Evolutionary conservation across 139 green algal genomes (phyloP).

Genomic region (Chlamydomonas urium): DNA sequence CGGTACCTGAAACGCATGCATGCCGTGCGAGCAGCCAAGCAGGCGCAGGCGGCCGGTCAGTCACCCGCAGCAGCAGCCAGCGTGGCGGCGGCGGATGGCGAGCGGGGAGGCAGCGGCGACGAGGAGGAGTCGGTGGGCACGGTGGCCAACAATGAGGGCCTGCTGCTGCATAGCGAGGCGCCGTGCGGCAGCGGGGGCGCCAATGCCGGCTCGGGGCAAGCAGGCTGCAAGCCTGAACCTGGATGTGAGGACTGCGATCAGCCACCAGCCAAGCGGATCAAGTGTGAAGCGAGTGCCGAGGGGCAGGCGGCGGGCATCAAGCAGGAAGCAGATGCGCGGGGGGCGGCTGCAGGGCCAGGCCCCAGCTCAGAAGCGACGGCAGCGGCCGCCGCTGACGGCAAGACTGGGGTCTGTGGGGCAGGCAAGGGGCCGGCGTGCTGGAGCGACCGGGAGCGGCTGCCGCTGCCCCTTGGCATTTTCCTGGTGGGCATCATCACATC

Average conservation of each 20-base stretch:
- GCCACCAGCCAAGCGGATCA: too few relatives aligned
- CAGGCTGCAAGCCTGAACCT: too few relatives aligned
- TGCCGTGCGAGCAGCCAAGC: neutral
- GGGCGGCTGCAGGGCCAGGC: neutral
- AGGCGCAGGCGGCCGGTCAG: neutral
- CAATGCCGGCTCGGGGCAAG: too few relatives aligned
- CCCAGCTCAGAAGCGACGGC: neutral
- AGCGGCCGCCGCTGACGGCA: neutral
- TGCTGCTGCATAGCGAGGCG: neutral
- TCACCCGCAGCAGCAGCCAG: too few relatives aligned
- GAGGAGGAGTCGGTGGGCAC: neutral
- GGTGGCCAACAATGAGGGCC: neutral
- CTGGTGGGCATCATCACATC: conserved; percentile 27
- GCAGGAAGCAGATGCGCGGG: neutral
- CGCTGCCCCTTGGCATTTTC: conserved; percentile 26
- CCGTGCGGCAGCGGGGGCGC: too few relatives aligned
- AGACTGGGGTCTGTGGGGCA: neutral
- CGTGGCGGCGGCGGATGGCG: neutral
- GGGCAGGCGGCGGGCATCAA: neutral
- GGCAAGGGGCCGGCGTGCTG: neutral
- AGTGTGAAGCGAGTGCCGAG: neutral
- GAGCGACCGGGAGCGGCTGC: conserved; percentile 9
- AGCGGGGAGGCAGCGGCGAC: conserved; percentile 1
- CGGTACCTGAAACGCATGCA: conserved; percentile 15
- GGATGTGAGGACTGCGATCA: too few relatives aligned